Base-by-base conservation (phyloP, 352 stramenopile genomes). In the Phytophthora fragariaefolia region DNA sequence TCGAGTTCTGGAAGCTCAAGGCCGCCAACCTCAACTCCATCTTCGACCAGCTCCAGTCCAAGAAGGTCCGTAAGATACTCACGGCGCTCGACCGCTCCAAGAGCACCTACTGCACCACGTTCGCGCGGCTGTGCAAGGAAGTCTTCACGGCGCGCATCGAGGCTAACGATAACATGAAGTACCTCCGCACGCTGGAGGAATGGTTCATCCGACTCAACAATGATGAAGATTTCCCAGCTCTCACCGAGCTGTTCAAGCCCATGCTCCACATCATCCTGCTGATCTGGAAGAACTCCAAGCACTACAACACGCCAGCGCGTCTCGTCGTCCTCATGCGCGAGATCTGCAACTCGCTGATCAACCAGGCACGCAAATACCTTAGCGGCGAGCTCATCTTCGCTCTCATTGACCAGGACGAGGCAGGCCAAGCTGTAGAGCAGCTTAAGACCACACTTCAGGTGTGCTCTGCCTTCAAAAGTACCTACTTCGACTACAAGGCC, bases 231-330 rank as follows among this genome's bases (percentile, higher is more conserved):
- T 98, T 98, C 51, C 90, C 91, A 7, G 94, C 89, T 10, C 77
- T 98, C 10, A 87, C 85, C 2, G 81, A 97, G 53, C 78, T 98
- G 18, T 99, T 99, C 82, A 99, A 98, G 76, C 97, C 97, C n/a
- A 99, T 99, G 82, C 78, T 99, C 15, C 97, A 99, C 72, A 98
- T 98, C 55, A 97, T 99, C 13, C 82, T 99, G 61, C 77, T 99
- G 20, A 99, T 99, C 64, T 99, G 97, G 97, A 99, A 99, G 75
- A 98, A 99, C 80, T 99, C 95, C 23, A 98, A 98, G 74, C 92
- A 99, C 77, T 99, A 99, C 90, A 99, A 99, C 77, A 99, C 96
- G 7, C 93, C 97, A 0, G 93, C 93, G 20, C 79, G 97, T 1
- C 85, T 99, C 30, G 97, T 99, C 1, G 96, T 99, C 34, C 80